phyloP scores from a whole-genome alignment of 495 filamentous ascomycete species.

The Eremomyces bilateralis region DNA sequence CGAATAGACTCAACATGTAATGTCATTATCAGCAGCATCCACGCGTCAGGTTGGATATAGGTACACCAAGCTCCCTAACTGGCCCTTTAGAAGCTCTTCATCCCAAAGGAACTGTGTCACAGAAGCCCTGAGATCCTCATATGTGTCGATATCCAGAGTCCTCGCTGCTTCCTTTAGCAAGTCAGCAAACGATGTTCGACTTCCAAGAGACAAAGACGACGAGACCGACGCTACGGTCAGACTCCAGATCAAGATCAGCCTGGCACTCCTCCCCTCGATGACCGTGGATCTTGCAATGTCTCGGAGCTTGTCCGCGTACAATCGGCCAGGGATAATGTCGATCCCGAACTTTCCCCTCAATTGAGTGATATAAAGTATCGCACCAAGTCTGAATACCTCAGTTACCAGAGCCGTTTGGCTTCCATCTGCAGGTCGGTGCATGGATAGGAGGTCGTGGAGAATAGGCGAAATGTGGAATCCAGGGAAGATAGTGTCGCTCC shows the following conservation, averaged over 20 bases:
- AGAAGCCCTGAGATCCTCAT: background rate
- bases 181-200: background rate
- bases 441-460: background rate
- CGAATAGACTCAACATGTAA: background rate
- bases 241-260: background rate
- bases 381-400: background rate
- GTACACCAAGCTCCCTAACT: no score
- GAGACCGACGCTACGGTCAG: background rate
- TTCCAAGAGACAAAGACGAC: background rate
- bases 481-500: background rate
- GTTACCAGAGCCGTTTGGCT: background rate
- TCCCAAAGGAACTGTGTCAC: background rate
- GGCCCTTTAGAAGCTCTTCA: conserved; percentile 2
- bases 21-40: background rate
- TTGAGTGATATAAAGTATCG: background rate
- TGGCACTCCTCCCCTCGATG: background rate
- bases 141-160: background rate
- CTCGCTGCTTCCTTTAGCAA: background rate
- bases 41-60: background rate
- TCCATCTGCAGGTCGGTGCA: background rate
- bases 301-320: background rate
- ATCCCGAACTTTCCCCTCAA: conserved; percentile 1
- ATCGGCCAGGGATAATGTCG: background rate
- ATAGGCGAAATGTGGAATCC: conserved; percentile 1
- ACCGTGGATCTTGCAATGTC: background rate